phyloP scores from a whole-genome alignment of 2,329 filamentous ascomycete species.

The Lachnellula willkommii region DNA sequence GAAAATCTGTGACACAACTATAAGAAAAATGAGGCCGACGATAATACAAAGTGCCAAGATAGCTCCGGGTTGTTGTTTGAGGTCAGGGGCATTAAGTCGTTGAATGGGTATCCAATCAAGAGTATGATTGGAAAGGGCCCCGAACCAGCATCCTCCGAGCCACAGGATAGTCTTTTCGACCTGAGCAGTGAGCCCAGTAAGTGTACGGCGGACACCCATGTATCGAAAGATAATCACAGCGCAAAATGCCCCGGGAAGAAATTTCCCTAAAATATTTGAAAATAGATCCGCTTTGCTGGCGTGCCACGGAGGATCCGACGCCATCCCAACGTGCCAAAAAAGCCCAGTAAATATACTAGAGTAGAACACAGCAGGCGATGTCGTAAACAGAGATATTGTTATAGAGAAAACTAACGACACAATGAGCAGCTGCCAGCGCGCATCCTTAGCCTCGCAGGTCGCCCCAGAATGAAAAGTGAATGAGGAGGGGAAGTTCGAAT shows the following conservation, averaged over 20 bases:
- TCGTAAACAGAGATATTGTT: conserved; percentile 74
- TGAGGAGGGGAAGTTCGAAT: conserved; percentile 83
- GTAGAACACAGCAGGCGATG: conserved; percentile 76
- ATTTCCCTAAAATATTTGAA: conserved; percentile 72
- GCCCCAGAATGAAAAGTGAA: conserved; percentile 69
- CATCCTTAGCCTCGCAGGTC: conserved; percentile 65
- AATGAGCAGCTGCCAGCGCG: conserved; percentile 77
- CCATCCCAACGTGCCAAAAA: conserved; percentile 86
- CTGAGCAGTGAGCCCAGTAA: conserved; percentile 71
- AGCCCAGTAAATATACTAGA: conserved; percentile 74
- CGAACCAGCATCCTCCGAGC: conserved; percentile 87
- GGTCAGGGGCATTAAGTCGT: conserved; percentile 83
- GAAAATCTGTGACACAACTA: conserved; percentile 76
- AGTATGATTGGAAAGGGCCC: conserved; percentile 89
- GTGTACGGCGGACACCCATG: conserved; percentile 68
- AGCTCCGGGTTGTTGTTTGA: conserved; percentile 83
- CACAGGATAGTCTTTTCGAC: conserved; percentile 86
- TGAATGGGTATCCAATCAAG: conserved; percentile 91
- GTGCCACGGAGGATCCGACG: conserved; percentile 75
- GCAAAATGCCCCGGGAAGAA: conserved; percentile 81
- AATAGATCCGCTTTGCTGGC: conserved; percentile 64
- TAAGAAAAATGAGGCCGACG: conserved; percentile 45
- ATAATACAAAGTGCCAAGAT: conserved; percentile 60
- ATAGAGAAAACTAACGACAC: conserved; percentile 76
- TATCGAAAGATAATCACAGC: conserved; percentile 84